Base-by-base conservation (phyloP, 495 filamentous ascomycete species). In the Penicillium herquei region DNA sequence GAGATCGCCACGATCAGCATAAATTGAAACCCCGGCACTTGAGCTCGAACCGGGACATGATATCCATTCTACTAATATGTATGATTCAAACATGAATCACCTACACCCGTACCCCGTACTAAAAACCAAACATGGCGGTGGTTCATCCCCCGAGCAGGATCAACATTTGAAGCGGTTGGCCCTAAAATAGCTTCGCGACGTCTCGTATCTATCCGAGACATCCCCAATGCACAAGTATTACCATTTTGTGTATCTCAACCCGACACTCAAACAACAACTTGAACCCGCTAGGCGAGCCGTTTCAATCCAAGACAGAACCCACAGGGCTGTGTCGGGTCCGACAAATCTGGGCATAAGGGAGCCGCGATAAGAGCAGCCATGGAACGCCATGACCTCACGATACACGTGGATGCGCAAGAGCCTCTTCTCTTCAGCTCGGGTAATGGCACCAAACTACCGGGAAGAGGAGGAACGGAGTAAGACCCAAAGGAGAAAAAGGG, bases 401-500 rank as follows among this genome's bases (percentile, higher is more conserved):
- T 34, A 62, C 55, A 62, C 51, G 55, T 62, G 59, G 55, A 43
- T 55, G 55, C 59, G 59, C 59, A 54, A 58, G 55, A 57, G 55
- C 55, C 55, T 37, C 49, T 34, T 39, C 35, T 51, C 49, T 37
- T 39, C 39, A 46, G 13, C 42, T 49, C 35, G 7, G 17, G 42
- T 42, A 31, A 49, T 41, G 40, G 43, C 11, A 18, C 18, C 14
- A 9, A 30, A 3, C 21, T 21, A 11, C 8, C 35, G 7, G 34
- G 35, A 17, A 51, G 37, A 39, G 35, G 35, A 51, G 48, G 39
- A 31, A 55, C 37, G 34, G 35, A 42, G 13, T 32, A 13, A 49
- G 14, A 17, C 17, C 6, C 8, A 12, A 31, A 31, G 14, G 26
- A 18, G 12, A 37, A 13, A 13, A 37, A 37, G 12, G 34, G 34